Evolutionary conservation across 768 basidiomycete genomes (phyloP).

Genomic region (Tubosaeta brunneosetosa): DNA sequence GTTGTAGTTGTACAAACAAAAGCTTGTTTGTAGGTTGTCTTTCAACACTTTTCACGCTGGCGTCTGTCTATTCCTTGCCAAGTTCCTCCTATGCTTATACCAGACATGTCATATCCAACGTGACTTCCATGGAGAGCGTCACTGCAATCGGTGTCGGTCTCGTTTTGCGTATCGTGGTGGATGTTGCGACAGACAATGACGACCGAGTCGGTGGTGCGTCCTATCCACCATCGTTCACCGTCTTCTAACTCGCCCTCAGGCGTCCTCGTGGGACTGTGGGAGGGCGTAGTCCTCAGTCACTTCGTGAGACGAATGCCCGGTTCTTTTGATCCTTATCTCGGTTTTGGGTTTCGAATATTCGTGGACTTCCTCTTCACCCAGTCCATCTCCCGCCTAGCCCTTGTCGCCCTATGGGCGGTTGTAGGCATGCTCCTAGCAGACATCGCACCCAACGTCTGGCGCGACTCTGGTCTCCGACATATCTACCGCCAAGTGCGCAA

Average conservation of each 20-base stretch:
- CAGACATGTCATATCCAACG: constrained; percentile 25
- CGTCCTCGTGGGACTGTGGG: constrained; percentile 73
- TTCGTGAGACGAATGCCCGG: constrained; percentile 62
- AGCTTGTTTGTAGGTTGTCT: constrained; percentile 14
- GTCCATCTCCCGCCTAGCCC: constrained; percentile 39
- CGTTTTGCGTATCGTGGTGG: constrained; percentile 57
- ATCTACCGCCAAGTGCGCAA: constrained; percentile 36
- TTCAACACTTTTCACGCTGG: constrained; percentile 19
- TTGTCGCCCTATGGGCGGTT: constrained; percentile 51
- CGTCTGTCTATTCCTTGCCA: constrained; percentile 27
- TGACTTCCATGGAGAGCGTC: constrained; percentile 59
- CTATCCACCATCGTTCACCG: not conserved
- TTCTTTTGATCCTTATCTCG: constrained; percentile 68
- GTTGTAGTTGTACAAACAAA: constrained; percentile 8
- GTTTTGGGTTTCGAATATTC: constrained; percentile 63
- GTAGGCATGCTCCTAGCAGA: constrained; percentile 52
- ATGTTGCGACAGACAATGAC: constrained; percentile 38
- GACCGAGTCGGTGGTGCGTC: constrained; percentile 28
- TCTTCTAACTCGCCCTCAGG: constrained; percentile 34
- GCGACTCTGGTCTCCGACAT: constrained; percentile 37
- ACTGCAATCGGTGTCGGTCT: constrained; percentile 67
- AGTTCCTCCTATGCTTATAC: constrained; percentile 23
- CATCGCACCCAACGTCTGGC: constrained; percentile 43
- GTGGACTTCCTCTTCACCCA: constrained; percentile 68
- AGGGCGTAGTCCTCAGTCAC: constrained; percentile 70